These are phyloP conservation scores for Chrysoporthe deuterocubensis DNA, from an alignment of 2,329 filamentous ascomycete species.

Conservation along the genomic window DNA sequence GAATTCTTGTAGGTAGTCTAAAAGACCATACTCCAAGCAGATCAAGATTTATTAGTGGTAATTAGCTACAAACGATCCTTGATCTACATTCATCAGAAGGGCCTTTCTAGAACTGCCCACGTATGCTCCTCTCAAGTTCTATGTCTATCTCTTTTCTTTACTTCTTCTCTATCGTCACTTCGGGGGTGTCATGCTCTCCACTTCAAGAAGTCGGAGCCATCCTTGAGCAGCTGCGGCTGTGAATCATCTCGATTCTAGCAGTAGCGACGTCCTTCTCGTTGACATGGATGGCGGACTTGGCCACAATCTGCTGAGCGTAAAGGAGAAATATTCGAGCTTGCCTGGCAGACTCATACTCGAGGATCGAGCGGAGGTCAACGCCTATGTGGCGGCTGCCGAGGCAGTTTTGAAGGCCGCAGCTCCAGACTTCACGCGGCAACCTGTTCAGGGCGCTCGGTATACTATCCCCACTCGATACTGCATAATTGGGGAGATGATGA, in stretches of 20 bases:
- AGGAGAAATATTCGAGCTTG: slow-evolving; percentile 10
- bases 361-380: slow-evolving; percentile 43
- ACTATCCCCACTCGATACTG: slow-evolving; percentile 35
- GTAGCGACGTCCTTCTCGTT: slow-evolving; percentile 17
- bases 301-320: slow-evolving; percentile 28
- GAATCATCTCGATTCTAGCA: too few relatives aligned
- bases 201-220: too few relatives aligned
- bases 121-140: too few relatives aligned
- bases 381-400: slow-evolving; percentile 43
- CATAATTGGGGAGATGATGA: slow-evolving; percentile 38
- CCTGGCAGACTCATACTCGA: slow-evolving; percentile 40
- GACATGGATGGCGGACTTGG: slow-evolving; percentile 29
- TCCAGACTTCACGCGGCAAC: too few relatives aligned
- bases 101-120: too few relatives aligned
- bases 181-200: not conserved
- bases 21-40: not conserved
- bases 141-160: too few relatives aligned
- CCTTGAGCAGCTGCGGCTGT: not conserved
- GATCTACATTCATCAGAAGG: too few relatives aligned
- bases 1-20: too few relatives aligned
- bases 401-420: slow-evolving; percentile 14
- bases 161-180: too few relatives aligned
- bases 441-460: not conserved
- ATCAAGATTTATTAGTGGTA: not conserved
- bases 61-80: not conserved